phyloP scores from a whole-genome alignment of 2,329 filamentous ascomycete species.

The Trichoderma afroharzianum region DNA sequence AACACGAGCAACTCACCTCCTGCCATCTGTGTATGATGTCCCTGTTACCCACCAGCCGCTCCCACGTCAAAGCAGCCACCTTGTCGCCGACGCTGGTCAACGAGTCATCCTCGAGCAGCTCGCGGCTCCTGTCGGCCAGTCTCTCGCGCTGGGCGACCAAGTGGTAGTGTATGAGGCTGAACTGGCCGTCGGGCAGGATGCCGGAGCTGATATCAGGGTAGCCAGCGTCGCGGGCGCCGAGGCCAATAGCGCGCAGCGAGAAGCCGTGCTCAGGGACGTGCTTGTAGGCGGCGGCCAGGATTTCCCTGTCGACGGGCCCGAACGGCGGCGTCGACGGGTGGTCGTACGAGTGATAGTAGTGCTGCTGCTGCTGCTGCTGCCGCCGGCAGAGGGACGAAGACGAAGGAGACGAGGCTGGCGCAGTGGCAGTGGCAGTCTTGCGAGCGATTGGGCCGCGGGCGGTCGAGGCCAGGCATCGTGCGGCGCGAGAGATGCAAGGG shows the following conservation, averaged over 20 bases:
- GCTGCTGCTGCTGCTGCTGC: too few species aligned
- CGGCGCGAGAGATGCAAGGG: not conserved
- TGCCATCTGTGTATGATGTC: constrained; percentile 76
- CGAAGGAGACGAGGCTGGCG: not conserved
- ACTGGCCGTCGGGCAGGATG: constrained; percentile 73
- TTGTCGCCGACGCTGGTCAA: constrained; percentile 54
- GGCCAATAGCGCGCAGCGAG: constrained; percentile 65
- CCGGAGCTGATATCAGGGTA: constrained; percentile 85
- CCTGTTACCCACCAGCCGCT: constrained; percentile 70
- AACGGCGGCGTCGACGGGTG: constrained; percentile 61
- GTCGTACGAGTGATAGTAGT: constrained; percentile 74
- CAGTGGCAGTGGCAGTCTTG: not conserved
- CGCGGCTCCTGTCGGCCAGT: constrained; percentile 43
- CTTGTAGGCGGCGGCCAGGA: constrained; percentile 74
- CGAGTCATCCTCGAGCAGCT: constrained; percentile 38
- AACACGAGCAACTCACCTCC: constrained; percentile 55
- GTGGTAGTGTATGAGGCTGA: constrained; percentile 78
- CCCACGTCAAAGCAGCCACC: constrained; percentile 70
- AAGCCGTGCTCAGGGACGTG: constrained; percentile 84
- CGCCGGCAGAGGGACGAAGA: constrained; percentile 10
- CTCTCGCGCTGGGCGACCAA: constrained; percentile 63
- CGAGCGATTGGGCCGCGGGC: not conserved
- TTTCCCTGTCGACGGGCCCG: constrained; percentile 64
- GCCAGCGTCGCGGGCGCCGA: constrained; percentile 78
- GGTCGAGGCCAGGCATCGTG: not conserved